Evolutionary conservation across 2,329 filamentous ascomycete species (phyloP), one percentile per base, ranked within the genome.

Genomic region (Colletotrichum orbiculare): DNA sequence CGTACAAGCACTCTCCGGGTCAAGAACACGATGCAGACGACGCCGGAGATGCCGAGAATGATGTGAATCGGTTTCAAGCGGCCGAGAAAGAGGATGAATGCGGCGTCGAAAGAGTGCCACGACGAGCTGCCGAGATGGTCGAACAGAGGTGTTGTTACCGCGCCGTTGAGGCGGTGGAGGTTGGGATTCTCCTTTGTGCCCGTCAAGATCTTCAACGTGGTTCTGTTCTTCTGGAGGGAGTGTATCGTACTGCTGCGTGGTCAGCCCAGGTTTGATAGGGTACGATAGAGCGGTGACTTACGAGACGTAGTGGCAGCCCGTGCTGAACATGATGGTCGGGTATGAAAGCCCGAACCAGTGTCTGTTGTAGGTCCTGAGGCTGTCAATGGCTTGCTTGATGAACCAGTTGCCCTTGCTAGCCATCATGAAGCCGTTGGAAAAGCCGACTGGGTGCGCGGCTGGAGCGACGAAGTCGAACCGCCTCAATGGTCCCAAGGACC

Each of bases 381-480:
- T 75, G 6, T 67, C 49, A 11, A 81, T 74, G 17, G 79, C 66
- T 33, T 74, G 67, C 6, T 71, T 68, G 6, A 80, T 71, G 54
- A 78, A 80, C 1, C 68, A 48, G 66, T 76, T 78, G 25, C 71
- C 68, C 55, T 72, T 72, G 54, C 70, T 72, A 6, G 78, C 73
- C 72, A 80, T 77, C 75, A 81, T 77, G 72, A 81, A 79, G 6
- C 78, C 77, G 38, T 79, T 75, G 7, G 77, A 80, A 66, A 80
- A 77, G 9, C 78, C 78, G 3, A 72, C 73, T 1, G 78, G 78
- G 59, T 79, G 74, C 8, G 78, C 78, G 5, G 77, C 77, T 0
- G 78, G 77, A 0, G 78, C 78, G 11, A 80, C 77, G 59, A 80
- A 80, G 46, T 73, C 72, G 67, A 80, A 81, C n/a, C 74, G 73